Evolutionary conservation across 2,329 filamentous ascomycete genomes (phyloP).

Genomic region (Aspergillus latus): DNA sequence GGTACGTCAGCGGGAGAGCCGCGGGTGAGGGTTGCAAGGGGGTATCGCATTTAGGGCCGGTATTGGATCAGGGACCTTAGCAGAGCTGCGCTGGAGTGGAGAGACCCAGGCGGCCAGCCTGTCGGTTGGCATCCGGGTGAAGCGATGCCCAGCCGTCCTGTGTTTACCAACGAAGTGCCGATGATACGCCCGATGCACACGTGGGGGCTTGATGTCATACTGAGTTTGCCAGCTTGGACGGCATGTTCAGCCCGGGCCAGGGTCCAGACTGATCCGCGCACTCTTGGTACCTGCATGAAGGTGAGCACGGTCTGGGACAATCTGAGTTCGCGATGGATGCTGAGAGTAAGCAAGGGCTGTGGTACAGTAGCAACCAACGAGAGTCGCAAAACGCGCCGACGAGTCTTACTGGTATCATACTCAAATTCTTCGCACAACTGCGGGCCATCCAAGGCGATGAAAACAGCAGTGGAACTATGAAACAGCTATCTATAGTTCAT

Average conservation of each 20-base stretch:
- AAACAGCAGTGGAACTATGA: neutral
- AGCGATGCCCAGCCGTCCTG: neutral
- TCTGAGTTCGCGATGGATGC: neutral
- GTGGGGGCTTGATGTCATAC: conserved; percentile 5
- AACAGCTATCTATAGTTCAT: neutral
- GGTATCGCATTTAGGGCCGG: neutral
- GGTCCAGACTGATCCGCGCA: conserved; percentile 5
- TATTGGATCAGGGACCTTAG: conserved; percentile 12
- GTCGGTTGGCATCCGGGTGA: conserved; percentile 8
- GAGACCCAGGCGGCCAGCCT: conserved; percentile 10
- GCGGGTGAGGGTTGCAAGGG: conserved; percentile 18
- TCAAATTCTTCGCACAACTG: neutral
- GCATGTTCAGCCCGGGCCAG: neutral
- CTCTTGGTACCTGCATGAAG: conserved; percentile 13
- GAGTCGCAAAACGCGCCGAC: neutral
- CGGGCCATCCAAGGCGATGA: neutral
- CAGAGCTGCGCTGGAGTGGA: conserved; percentile 16
- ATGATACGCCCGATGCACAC: conserved; percentile 6
- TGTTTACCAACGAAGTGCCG: neutral
- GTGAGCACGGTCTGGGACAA: neutral
- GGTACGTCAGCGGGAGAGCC: conserved; percentile 32
- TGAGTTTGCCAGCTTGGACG: neutral
- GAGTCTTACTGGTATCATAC: neutral
- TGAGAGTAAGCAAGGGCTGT: neutral
- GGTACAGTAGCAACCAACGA: neutral